phyloP scores from a whole-genome alignment of 2,329 filamentous ascomycete genomes.

The Ophiostoma himal-ulmi region DNA sequence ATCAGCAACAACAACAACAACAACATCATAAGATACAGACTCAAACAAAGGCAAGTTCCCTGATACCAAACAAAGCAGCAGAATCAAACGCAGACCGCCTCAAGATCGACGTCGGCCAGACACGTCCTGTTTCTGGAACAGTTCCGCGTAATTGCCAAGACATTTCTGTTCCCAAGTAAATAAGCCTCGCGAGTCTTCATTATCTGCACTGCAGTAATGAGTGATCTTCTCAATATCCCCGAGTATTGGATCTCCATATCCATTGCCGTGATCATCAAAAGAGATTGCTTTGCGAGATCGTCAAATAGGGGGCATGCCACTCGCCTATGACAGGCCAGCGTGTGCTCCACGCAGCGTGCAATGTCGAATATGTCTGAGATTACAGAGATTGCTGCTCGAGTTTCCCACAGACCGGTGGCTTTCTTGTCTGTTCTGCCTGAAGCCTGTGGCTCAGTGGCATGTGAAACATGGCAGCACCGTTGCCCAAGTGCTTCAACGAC shows the following conservation, averaged over 20 bases:
- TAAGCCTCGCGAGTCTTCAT: not conserved
- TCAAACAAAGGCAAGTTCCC: not conserved
- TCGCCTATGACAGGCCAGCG: not conserved
- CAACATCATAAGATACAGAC: not conserved
- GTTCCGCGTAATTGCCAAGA: not conserved
- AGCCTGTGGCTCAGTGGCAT: not conserved
- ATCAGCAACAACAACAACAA: not conserved
- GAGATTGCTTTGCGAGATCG: not conserved
- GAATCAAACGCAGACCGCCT: not conserved
- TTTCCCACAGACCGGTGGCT: not conserved
- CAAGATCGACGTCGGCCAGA: not conserved
- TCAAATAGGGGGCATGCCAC: not conserved
- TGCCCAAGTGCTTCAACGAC: not conserved
- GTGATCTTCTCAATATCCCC: no score
- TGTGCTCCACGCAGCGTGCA: not conserved
- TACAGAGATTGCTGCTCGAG: no score
- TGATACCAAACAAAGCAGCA: no score
- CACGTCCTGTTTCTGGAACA: not conserved
- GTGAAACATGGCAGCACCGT: not conserved
- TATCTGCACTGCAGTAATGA: not conserved
- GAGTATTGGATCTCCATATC: no score
- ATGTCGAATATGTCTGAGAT: not conserved
- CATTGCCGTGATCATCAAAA: not conserved
- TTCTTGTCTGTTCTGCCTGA: not conserved
- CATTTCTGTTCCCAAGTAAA: not conserved